Conservation (phyloP, 192 early-diverging fungal genomes). For the Paraglomus brasilianum region DNA sequence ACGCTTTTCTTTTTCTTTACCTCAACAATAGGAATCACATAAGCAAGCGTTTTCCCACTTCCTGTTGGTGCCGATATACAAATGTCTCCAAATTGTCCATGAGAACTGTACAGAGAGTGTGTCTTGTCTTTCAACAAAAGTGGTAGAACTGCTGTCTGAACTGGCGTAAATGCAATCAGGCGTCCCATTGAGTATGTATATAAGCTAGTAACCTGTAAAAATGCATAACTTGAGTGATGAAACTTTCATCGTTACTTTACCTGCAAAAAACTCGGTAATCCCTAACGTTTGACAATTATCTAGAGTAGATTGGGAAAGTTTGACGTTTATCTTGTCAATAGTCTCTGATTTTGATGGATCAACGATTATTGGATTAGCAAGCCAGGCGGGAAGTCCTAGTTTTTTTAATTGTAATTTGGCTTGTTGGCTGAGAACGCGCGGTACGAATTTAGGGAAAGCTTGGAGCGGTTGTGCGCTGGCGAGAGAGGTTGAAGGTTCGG, state of each 20-base stretch:
- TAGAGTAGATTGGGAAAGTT: constrained; percentile 64
- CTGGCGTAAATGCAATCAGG: constrained; percentile 32
- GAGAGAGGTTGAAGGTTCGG: too few relatives aligned
- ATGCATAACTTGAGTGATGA: background rate
- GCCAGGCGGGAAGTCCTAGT: constrained; percentile 88
- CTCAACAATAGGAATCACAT: constrained; percentile 91
- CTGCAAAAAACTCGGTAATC: constrained; percentile 76
- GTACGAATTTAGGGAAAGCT: constrained; percentile 47
- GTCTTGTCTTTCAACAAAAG: constrained; percentile 58
- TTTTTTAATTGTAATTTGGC: constrained; percentile 47
- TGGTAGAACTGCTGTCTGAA: constrained; percentile 86
- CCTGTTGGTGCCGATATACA: constrained; percentile 96
- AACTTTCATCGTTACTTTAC: constrained; percentile 17
- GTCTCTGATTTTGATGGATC: constrained; percentile 55
- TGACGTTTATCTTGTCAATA: constrained; percentile 49
- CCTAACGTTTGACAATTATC: constrained; percentile 62
- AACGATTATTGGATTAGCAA: constrained; percentile 75
- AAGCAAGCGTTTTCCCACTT: constrained; percentile 94
- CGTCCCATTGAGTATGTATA: constrained; percentile 3
- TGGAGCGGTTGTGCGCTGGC: background rate
- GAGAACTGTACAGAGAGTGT: constrained; percentile 60
- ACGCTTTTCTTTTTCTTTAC: constrained; percentile 21
- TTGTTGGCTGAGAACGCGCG: constrained; percentile 36
- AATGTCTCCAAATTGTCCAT: constrained; percentile 81
- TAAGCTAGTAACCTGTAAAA: background rate